These are phyloP conservation scores for Anastatica hierochuntica DNA, from an alignment of 345 rosid species.

Conservation along the genomic window DNA sequence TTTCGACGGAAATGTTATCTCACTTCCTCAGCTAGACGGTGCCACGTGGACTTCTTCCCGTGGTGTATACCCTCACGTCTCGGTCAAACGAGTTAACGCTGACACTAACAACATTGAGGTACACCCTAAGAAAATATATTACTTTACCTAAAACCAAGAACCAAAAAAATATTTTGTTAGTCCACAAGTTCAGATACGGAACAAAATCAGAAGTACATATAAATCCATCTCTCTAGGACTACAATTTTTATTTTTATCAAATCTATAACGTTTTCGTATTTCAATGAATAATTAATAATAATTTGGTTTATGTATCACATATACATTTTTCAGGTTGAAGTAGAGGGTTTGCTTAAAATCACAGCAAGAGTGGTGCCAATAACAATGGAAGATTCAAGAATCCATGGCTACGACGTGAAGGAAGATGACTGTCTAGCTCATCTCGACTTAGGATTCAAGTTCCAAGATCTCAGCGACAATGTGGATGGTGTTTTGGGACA, in stretches of 20 bases:
- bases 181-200: too few species aligned
- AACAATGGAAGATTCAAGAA: constrained; percentile 43
- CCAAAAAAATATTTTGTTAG: too few species aligned
- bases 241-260: too few species aligned
- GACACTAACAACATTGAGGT: constrained; percentile 34
- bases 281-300: too few species aligned
- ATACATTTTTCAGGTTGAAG: constrained; percentile 25
- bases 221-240: too few species aligned
- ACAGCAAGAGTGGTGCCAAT: constrained; percentile 47
- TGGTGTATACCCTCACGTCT: constrained; percentile 7
- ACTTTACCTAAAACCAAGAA: too few species aligned
- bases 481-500: constrained; percentile 57
- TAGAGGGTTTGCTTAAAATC: constrained; percentile 34
- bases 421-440: constrained; percentile 58
- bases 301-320: too few species aligned
- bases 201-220: too few species aligned
- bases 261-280: not conserved
- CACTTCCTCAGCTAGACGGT: constrained; percentile 23
- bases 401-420: constrained; percentile 45
- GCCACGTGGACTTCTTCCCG: constrained; percentile 30
- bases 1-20: constrained; percentile 31
- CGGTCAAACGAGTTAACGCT: constrained; percentile 29
- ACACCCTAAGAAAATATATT: not conserved
- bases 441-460: constrained; percentile 56
- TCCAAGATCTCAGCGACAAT: constrained; percentile 34